A percentile compares a stretch with the other conserved stretches of the same genome.
Conservation (phyloP, 2,329 filamentous ascomycete genomes). For the Saccharata proteae region DNA sequence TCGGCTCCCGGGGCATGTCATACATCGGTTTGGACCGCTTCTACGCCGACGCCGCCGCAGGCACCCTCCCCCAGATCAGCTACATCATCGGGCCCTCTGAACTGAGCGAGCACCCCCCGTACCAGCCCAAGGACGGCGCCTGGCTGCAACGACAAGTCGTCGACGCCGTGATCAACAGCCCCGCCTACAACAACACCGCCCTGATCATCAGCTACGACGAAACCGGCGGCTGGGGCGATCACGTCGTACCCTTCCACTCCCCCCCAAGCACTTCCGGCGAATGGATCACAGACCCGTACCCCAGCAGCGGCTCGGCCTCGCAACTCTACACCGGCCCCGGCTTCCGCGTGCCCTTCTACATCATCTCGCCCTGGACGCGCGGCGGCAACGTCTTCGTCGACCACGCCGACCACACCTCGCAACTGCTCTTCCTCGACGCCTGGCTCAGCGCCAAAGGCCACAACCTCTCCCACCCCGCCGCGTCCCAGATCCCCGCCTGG, state of each 20-base stretch:
- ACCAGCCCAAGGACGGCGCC: conserved; percentile 40
- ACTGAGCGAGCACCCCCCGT: conserved; percentile 43
- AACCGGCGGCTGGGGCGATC: conserved; percentile 43
- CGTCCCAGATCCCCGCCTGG: conserved; percentile 34
- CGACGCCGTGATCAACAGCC: conserved; percentile 38
- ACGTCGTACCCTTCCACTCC: conserved; percentile 40
- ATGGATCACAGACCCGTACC: conserved; percentile 38
- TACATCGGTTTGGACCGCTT: too few relatives aligned
- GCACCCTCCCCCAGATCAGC: conserved; percentile 39
- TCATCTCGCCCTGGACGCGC: conserved; percentile 45
- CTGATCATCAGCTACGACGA: conserved; percentile 42
- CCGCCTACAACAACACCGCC: conserved; percentile 36
- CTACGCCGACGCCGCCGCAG: too few relatives aligned
- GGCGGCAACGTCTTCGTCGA: conserved; percentile 43
- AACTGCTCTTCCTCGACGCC: conserved; percentile 42
- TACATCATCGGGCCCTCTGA: conserved; percentile 40
- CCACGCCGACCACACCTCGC: conserved; percentile 43
- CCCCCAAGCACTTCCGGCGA: conserved; percentile 39
- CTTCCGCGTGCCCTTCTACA: conserved; percentile 42
- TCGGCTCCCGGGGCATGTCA: conserved; percentile 37
- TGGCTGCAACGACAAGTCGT: conserved; percentile 44
- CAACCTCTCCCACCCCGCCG: conserved; percentile 29
- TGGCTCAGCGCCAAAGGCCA: conserved; percentile 36
- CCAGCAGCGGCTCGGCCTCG: conserved; percentile 28
- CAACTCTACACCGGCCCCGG: conserved; percentile 33